phyloP scores from a whole-genome alignment of 1,139 yeast species.

The Pichia norvegensis region DNA sequence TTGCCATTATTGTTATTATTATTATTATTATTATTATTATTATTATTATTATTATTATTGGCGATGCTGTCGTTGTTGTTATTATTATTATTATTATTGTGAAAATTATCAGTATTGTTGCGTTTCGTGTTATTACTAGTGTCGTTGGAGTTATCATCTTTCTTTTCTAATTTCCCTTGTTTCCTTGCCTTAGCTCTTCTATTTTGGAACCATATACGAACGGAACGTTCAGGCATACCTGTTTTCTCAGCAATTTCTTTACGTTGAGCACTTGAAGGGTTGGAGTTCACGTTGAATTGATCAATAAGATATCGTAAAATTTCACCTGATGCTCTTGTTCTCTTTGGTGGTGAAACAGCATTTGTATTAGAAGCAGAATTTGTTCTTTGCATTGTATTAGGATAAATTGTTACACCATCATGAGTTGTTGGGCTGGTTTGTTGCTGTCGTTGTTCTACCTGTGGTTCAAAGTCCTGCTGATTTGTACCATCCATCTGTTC shows the following conservation, averaged over 20 bases:
- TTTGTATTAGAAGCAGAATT: not conserved
- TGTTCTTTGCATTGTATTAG: not conserved
- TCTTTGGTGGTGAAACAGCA: constrained; percentile 21
- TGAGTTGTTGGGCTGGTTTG: not conserved
- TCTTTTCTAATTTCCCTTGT: constrained; percentile 39
- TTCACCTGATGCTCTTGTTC: constrained; percentile 76
- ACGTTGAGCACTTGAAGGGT: constrained; percentile 60
- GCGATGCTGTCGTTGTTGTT: not conserved
- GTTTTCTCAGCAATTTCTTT: constrained; percentile 67
- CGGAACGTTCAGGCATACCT: constrained; percentile 86
- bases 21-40: not conserved
- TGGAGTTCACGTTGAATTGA: constrained; percentile 67
- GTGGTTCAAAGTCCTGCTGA: not conserved
- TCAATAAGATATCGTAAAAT: constrained; percentile 60
- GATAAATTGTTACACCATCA: not conserved
- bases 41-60: not conserved
- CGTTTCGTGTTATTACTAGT: not conserved
- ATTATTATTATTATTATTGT: not conserved
- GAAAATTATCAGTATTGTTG: not conserved
- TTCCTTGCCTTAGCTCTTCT: constrained; percentile 75
- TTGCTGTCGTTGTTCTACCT: not conserved
- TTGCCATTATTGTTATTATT: not conserved
- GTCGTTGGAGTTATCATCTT: constrained; percentile 9
- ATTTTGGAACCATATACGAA: constrained; percentile 93
- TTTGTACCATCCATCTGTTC: not conserved